phyloP scores from a whole-genome alignment of 2,329 filamentous ascomycete species.

The Bisporella sp. region DNA sequence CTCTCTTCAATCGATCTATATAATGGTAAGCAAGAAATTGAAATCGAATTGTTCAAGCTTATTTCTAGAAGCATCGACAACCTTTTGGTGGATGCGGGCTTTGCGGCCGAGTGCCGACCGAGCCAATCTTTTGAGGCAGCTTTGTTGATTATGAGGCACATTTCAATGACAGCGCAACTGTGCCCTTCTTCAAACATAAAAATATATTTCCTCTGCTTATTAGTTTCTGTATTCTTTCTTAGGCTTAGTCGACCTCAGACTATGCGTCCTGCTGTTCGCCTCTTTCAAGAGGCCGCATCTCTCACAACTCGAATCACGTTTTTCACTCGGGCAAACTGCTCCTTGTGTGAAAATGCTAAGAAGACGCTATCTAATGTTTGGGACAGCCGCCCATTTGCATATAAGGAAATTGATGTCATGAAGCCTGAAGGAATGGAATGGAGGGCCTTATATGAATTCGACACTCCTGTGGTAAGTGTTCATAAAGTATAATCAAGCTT shows the following conservation, averaged over 20 bases:
- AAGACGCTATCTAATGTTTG: conserved; percentile 61
- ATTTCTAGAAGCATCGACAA: too few species aligned
- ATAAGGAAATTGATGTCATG: conserved; percentile 64
- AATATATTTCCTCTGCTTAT: too few species aligned
- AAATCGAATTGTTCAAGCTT: too few species aligned
- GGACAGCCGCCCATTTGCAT: conserved; percentile 60
- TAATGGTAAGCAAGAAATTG: too few species aligned
- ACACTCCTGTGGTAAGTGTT: conserved; percentile 63
- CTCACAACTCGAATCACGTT: conserved; percentile 55
- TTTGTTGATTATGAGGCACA: too few species aligned
- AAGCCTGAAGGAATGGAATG: conserved; percentile 54
- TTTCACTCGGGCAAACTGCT: conserved; percentile 67
- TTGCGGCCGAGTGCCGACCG: too few species aligned
- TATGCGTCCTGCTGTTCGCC: conserved; percentile 42
- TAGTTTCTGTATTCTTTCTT: too few species aligned
- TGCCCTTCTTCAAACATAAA: too few species aligned
- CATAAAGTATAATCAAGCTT: background rate
- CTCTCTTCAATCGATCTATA: too few species aligned
- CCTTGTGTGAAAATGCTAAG: conserved; percentile 63
- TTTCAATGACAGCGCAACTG: too few species aligned
- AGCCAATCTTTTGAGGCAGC: too few species aligned
- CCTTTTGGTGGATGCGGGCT: too few species aligned
- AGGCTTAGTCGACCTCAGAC: conserved; percentile 20
- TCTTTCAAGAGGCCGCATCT: conserved; percentile 36
- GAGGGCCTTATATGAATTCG: conserved; percentile 72